Conservation (phyloP, 192 early-diverging fungal species). For the Jimgerdemannia lactiflua region DNA sequence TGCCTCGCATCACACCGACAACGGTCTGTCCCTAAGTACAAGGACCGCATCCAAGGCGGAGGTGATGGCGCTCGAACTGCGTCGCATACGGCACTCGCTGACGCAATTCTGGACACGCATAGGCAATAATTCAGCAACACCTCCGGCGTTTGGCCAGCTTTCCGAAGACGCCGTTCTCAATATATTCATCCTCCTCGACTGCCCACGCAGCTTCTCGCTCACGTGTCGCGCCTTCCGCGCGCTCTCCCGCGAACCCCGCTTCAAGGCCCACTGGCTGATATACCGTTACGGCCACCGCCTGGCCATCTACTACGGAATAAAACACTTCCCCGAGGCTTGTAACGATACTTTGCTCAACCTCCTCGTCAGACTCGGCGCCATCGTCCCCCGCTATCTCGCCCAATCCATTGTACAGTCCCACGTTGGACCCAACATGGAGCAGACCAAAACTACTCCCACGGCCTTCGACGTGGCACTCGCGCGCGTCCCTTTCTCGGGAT, state of each 20-base stretch:
- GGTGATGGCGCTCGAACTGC: not conserved
- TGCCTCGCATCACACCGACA: too few relatives aligned
- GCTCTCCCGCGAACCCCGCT: not conserved
- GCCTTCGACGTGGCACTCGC: not conserved
- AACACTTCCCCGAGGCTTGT: slow-evolving; percentile 1
- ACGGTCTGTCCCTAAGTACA: not conserved
- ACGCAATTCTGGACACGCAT: not conserved
- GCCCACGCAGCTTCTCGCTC: not conserved
- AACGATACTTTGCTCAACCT: slow-evolving; percentile 3
- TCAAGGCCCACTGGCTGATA: slow-evolving; percentile 12
- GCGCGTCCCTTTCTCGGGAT: not conserved
- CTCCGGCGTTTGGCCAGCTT: not conserved
- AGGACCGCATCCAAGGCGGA: not conserved
- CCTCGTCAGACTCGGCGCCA: slow-evolving; percentile 3
- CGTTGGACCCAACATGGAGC: not conserved
- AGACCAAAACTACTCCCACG: not conserved
- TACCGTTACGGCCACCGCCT: slow-evolving; percentile 8
- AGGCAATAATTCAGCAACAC: not conserved
- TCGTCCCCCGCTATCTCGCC: slow-evolving; percentile 9
- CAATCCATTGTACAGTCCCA: slow-evolving; percentile 7
- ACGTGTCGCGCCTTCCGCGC: not conserved
- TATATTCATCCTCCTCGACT: not conserved
- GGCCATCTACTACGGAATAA: slow-evolving; percentile 9
- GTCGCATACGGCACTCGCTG: not conserved
- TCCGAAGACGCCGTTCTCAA: not conserved